Evolutionary conservation across 352 stramenopile species (phyloP).

Genomic region (Phytopythium oedochilum): DNA sequence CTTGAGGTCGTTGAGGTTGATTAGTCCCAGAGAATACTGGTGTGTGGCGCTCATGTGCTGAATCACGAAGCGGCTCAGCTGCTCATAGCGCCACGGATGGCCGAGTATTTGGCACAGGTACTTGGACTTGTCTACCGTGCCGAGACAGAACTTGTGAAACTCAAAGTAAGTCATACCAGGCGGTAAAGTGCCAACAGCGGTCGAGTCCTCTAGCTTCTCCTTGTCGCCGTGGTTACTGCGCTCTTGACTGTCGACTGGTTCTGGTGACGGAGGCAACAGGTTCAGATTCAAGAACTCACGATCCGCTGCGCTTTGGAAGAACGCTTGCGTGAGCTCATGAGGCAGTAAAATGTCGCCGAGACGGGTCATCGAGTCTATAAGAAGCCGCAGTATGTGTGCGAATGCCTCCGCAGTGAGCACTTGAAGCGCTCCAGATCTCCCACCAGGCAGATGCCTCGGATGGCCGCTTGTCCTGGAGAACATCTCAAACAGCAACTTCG

Average conservation of each 20-base stretch:
- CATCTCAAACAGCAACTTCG: slow-evolving; percentile 72
- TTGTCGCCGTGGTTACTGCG: neutral
- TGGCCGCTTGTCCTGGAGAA: slow-evolving; percentile 29
- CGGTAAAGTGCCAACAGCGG: neutral
- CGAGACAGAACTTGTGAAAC: slow-evolving; percentile 61
- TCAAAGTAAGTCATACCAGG: slow-evolving; percentile 77
- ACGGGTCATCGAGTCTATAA: slow-evolving; percentile 45
- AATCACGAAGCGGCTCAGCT: slow-evolving; percentile 79
- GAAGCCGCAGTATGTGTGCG: slow-evolving; percentile 40
- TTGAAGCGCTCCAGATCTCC: slow-evolving; percentile 12
- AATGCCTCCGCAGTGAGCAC: slow-evolving; percentile 40
- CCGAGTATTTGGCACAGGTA: slow-evolving; percentile 64
- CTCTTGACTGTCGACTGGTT: neutral
- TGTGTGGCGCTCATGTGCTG: slow-evolving; percentile 83
- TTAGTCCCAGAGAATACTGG: slow-evolving; percentile 85
- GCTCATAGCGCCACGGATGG: slow-evolving; percentile 68
- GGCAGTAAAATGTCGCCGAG: slow-evolving; percentile 54
- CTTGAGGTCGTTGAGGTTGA: slow-evolving; percentile 89
- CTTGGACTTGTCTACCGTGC: slow-evolving; percentile 49
- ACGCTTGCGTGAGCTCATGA: slow-evolving; percentile 27
- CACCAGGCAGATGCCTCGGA: neutral
- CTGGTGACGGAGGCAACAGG: slow-evolving; percentile 8
- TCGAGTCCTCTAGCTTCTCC: neutral
- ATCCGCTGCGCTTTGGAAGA: slow-evolving; percentile 39
- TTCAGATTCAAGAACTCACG: slow-evolving; percentile 61